Evolutionary conservation across 345 rosid species (phyloP), one percentile per base, ranked within the genome.

Genomic region (Eucalyptus marginata): DNA sequence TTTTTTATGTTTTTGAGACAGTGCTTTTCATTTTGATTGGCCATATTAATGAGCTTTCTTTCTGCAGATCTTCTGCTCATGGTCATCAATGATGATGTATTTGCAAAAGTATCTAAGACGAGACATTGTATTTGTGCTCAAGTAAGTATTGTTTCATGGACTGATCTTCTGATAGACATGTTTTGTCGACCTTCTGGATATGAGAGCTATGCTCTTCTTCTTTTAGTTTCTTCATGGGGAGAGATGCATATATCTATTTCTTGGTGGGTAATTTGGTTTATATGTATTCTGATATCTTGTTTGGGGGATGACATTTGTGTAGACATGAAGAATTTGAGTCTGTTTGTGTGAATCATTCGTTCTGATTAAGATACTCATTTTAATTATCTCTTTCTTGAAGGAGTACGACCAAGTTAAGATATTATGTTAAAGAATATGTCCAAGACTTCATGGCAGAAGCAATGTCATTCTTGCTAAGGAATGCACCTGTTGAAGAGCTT

Each of bases 391-490:
- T 90, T 66, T 92, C 79, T 49, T 90, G 91, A 89, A 97, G 99
- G 95, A 92, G 92, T 88, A 94, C 98, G 4, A 49, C 88, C 86
- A 94, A 92, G 89, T 92, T 97, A 92, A 95, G 97, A 91, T 95
- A 96, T 93, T 92, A 96, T 87, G 93, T 94, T 13, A 95, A 94
- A 92, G 96, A 89, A 31, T 91, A 95, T 87, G 90, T 98, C 85
- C 96, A 89, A 91, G 96, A 95, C 84, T 93, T 95, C 88, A 94
- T 96, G 96, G 97, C 98, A 88, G 95, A 92, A 86, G 93, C 97
- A 86, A 92, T 93, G 86, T 95, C 99, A 89, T 95, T 95, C 93
- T 92, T 97, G 95, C 94, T 98, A 91, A 96, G 99, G 93, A 97
- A 93, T 91, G 95, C 98, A 87, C 90, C 93, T 33, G 86, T 89